These are phyloP conservation scores for Inga oerstediana DNA, from an alignment of 306 rosid species.

Conservation along the genomic window DNA sequence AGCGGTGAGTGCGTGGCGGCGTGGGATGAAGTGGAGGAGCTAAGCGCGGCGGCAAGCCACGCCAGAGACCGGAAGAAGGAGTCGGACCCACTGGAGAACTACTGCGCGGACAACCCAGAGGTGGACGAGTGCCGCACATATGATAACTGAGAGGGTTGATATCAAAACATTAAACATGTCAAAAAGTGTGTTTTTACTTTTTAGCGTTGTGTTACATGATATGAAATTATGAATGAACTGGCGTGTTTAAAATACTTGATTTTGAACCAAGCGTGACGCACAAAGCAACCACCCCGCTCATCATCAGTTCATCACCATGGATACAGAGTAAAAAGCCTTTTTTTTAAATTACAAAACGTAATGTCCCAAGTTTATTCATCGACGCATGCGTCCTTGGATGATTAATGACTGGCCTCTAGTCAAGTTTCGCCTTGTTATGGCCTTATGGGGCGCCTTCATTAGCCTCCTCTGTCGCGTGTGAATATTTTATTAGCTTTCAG, in stretches of 20 bases:
- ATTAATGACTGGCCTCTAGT: background rate
- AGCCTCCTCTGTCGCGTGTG: background rate
- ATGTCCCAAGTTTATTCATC: background rate
- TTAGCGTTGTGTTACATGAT: conserved; percentile 13
- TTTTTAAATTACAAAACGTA: background rate
- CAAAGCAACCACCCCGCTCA: background rate
- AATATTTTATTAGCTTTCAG: too few species aligned
- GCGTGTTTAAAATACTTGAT: conserved; percentile 14
- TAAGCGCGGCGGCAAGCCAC: conserved; percentile 96
- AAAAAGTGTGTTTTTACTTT: background rate
- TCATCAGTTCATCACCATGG: background rate
- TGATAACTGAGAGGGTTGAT: conserved; percentile 46
- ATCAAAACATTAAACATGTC: background rate
- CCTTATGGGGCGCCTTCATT: background rate
- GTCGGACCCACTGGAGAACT: conserved; percentile 78
- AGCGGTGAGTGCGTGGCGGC: conserved; percentile 94
- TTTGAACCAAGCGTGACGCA: conserved; percentile 18
- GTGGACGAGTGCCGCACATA: conserved; percentile 94
- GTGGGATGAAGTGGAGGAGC: conserved; percentile 99
- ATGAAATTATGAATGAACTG: background rate
- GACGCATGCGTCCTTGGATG: background rate
- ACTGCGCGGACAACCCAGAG: conserved; percentile 87
- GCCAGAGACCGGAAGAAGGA: conserved; percentile 63
- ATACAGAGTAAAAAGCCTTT: background rate
- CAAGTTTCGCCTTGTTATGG: background rate